Evolutionary conservation across 257 asterid species (phyloP), one percentile per base, ranked within the genome.

Genomic region (Ocimum tenuiflorum): DNA sequence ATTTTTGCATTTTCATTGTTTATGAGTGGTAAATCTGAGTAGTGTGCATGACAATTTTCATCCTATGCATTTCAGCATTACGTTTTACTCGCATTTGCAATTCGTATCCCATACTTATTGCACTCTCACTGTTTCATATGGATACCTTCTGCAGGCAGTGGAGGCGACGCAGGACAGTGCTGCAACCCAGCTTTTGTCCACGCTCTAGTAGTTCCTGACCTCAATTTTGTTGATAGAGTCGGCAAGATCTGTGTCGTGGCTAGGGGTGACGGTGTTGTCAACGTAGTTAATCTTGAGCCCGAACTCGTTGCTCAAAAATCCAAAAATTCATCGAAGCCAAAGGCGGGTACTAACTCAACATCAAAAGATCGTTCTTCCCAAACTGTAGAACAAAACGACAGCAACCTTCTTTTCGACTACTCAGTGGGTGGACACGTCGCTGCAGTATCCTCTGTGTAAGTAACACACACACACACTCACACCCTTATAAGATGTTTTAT

Each of bases 371-470:
- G 56, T 59, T 23, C 10, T 63, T 27, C 31, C 31, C 31, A 27
- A 27, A 27, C 3, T 27, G 31, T 1, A 27, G 79, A 65, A 63
- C 77, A 48, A 74, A 60, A 60, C 36, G 71, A 71, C 51, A 72
- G 65, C 69, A 83, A 74, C 62, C 53, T 88, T 78, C 85, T 51
- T 27, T 77, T 94, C 78, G 94, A 90, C 72, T 85, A 79, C 78
- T 60, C 92, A 11, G 38, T 83, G 69, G 97, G 96, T 48, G 97
- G 99, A 51, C 96, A 94, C 56, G 67, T 76, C 10, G 88, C 97
- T 60, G 90, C 97, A 1, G 96, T 86, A 67, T 94, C 97, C 60
- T 90, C 92, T 31, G 95, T 90, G 97, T 90, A 82, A 86, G 99
- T 60, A 35, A 45, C 64, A 17, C 35, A 35, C 33, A 36, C 65